Conservation (phyloP, 78 protist genomes). For the Dictyostelium capitatum region DNA sequence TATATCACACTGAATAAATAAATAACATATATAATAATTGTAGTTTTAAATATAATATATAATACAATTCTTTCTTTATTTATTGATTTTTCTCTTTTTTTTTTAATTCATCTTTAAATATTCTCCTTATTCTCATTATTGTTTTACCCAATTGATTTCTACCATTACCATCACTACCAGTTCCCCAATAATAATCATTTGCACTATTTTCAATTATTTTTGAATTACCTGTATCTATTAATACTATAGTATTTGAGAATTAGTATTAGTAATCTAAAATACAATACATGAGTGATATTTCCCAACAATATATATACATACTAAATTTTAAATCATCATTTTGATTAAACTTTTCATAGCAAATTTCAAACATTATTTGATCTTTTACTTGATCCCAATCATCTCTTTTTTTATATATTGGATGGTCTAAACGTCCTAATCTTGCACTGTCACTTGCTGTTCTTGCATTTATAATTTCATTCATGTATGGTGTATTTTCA, state of each 20-base stretch:
- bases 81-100: too few relatives aligned
- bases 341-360: slow-evolving; percentile 3
- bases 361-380: slow-evolving; percentile 2
- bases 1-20: too few relatives aligned
- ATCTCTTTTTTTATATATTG: background rate
- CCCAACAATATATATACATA: too few relatives aligned
- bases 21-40: too few relatives aligned
- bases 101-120: too few relatives aligned
- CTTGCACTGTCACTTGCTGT: background rate
- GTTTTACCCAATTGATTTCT: slow-evolving; percentile 13
- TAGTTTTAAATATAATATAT: too few relatives aligned
- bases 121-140: background rate
- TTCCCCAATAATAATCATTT: slow-evolving; percentile 28
- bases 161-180: slow-evolving; percentile 30
- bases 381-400: slow-evolving; percentile 21
- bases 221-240: slow-evolving; percentile 1
- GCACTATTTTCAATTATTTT: background rate
- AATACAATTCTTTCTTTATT: too few relatives aligned
- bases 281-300: too few relatives aligned
- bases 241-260: background rate
- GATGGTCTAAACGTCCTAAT: background rate
- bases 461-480: background rate
- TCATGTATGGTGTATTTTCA: background rate
- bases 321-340: background rate
- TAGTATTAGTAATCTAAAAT: too few relatives aligned